Evolutionary conservation across 2,329 filamentous ascomycete species (phyloP), one percentile per base, ranked within the genome.

Genomic region (Fusarium musae): DNA sequence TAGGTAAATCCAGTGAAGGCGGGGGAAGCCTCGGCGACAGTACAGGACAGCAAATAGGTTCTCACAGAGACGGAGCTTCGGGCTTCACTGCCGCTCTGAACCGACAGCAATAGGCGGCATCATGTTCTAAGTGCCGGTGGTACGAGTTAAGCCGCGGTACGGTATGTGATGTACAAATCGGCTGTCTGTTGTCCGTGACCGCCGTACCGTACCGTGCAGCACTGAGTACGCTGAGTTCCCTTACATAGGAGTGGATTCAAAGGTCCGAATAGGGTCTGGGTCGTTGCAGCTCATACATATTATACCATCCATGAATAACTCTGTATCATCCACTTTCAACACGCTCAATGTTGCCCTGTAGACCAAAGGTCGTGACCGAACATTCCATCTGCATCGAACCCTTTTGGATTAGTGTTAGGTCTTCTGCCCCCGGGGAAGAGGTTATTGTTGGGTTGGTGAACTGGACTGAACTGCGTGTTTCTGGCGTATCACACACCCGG

Each of bases 351-450:
- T 26, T 70, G 52, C 40, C 58, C 60, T 28, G 50, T 54, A 59
- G 32, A 50, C 37, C 40, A 42, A 46, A 34, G 34, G 34, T 49
- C 66, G 72, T 73, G 58, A 60, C 66, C 59, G 56, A 74, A 59
- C 64, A 69, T 72, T 68, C 43, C 53, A 71, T 66, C 30, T 37
- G 46, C 32, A 47, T 52, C 34, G 42, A 52, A 37, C 50, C 58
- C 43, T 66, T 72, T 60, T 69, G 67, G 66, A 70, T 63, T 74
- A 74, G 72, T 72, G 72, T 68, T 71, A 72, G 62, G 69, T 72
- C 59, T 65, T 72, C 68, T 72, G 63, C 52, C 62, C 67, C 43
- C 34, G 30, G 49, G 34, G 43, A 52, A 57, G 57, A 66, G 47
- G 52, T 59, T 37, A 59, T 56, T 74, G 71, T 60, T 52, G 59